Conservation (phyloP, 2,329 filamentous ascomycete species). For the Sordariomycetes sp. region DNA sequence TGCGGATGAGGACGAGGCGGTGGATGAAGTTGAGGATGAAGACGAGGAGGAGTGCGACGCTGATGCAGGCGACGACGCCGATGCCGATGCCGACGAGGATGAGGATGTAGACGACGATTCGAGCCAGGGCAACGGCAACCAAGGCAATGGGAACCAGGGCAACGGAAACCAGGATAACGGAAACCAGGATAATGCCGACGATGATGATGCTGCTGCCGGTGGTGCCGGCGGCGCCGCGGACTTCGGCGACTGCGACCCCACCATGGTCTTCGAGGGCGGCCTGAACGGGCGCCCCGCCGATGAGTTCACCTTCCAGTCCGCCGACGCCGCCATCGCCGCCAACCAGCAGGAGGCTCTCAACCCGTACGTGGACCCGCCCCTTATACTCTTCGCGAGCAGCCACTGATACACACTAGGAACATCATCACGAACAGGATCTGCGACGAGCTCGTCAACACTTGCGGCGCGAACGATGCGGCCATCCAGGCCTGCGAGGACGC, state of each 20-base stretch:
- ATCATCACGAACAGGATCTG: constrained; percentile 64
- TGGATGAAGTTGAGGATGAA: constrained; percentile 7
- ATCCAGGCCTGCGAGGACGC: constrained; percentile 37
- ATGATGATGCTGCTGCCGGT: constrained; percentile 11
- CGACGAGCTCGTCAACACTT: constrained; percentile 56
- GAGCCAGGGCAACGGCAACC: constrained; percentile 5
- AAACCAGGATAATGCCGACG: constrained; percentile 4
- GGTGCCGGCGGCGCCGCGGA: constrained; percentile 21
- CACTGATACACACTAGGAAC: constrained; percentile 18
- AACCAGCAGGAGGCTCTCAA: constrained; percentile 54
- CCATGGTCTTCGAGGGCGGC: constrained; percentile 46
- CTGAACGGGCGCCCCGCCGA: constrained; percentile 38
- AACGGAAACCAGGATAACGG: constrained; percentile 4
- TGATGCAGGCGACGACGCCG: constrained; percentile 11
- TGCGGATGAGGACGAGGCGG: constrained; percentile 6
- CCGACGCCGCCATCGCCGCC: constrained; percentile 45
- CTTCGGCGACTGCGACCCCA: constrained; percentile 40
- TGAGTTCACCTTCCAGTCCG: constrained; percentile 57
- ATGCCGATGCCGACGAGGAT: constrained; percentile 8
- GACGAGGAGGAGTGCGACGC: constrained; percentile 3
- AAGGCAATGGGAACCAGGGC: constrained; percentile 6
- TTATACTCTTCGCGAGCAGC: neutral
- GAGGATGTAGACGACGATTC: constrained; percentile 5
- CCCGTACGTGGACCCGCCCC: constrained; percentile 24
- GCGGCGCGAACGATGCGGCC: constrained; percentile 47